Conservation (phyloP, 495 filamentous ascomycete species). For the Cercophora samala region DNA sequence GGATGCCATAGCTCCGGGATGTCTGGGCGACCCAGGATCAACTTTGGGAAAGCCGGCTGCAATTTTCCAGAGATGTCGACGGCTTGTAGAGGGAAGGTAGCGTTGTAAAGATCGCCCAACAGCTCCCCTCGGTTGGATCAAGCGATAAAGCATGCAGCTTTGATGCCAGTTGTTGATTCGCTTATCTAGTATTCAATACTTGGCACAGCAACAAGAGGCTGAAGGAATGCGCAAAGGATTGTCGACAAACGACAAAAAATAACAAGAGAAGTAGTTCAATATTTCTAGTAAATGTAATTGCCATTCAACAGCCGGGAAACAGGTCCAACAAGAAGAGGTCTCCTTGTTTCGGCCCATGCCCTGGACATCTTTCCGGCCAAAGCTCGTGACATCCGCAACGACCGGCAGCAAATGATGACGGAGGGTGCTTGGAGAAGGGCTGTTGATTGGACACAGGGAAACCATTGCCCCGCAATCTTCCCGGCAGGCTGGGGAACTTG, state of each 20-base stretch:
- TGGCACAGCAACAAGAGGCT: neutral
- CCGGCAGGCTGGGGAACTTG: constrained; percentile 16
- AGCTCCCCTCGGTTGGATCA: neutral
- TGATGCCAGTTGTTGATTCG: neutral
- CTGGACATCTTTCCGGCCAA: neutral
- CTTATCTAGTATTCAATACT: neutral
- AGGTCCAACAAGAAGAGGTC: neutral
- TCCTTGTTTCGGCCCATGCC: neutral
- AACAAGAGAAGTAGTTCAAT: too few relatives aligned
- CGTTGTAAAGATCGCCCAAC: neutral
- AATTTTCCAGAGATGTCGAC: neutral
- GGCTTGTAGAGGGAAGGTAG: neutral
- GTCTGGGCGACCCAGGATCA: constrained; percentile 31
- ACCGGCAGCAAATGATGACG: constrained; percentile 20
- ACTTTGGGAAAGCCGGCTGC: neutral
- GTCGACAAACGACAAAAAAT: too few relatives aligned
- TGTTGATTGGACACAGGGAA: constrained; percentile 15
- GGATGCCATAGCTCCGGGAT: constrained; percentile 34
- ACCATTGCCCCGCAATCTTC: neutral
- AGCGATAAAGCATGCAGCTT: neutral
- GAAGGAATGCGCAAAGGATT: neutral
- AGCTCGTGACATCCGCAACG: neutral
- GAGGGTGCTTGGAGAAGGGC: constrained; percentile 11
- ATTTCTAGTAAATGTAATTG: too few relatives aligned
- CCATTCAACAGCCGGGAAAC: neutral